A percentile compares a stretch with the other conserved stretches of the same genome.
Evolutionary conservation across 495 filamentous ascomycete species (phyloP).

Genomic region (Penicillium canescens): DNA sequence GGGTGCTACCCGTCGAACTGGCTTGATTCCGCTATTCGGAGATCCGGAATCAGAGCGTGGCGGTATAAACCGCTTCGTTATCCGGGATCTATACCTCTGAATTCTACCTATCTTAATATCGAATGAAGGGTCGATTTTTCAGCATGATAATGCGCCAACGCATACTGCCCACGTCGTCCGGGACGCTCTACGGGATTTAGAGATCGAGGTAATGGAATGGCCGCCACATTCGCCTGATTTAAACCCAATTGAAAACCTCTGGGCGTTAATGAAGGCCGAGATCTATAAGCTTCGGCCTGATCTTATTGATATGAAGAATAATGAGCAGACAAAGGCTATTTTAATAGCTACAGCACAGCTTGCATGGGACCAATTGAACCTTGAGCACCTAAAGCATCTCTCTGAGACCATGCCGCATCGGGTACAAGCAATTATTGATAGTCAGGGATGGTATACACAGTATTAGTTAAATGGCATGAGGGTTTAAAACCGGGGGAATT

Average conservation of each 20-base stretch:
- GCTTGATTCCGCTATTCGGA: too few species aligned
- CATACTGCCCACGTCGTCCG: conserved; percentile 10
- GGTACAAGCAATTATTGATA: too few species aligned
- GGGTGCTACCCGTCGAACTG: too few species aligned
- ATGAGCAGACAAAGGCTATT: neutral
- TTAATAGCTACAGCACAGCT: neutral
- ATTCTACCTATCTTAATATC: too few species aligned
- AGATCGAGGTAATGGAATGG: conserved; percentile 7
- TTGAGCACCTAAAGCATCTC: neutral
- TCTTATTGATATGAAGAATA: conserved; percentile 2
- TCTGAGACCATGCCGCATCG: too few species aligned
- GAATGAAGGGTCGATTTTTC: too few species aligned
- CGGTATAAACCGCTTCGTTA: too few species aligned
- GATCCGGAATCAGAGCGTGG: too few species aligned
- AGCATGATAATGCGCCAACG: conserved; percentile 20
- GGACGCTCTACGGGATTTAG: conserved; percentile 8
- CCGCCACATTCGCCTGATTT: conserved; percentile 12
- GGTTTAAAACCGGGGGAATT: too few species aligned
- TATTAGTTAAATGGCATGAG: neutral
- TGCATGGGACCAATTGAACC: conserved; percentile 5
- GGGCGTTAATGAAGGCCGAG: conserved; percentile 18
- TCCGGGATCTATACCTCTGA: too few species aligned
- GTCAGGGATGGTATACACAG: conserved; percentile 6
- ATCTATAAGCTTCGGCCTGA: conserved; percentile 4
- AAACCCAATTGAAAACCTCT: conserved; percentile 21